Evolutionary conservation across 179 eudicot genomes (phyloP), one percentile per base, ranked within the genome.

Genomic region (Dionaea muscipula): DNA sequence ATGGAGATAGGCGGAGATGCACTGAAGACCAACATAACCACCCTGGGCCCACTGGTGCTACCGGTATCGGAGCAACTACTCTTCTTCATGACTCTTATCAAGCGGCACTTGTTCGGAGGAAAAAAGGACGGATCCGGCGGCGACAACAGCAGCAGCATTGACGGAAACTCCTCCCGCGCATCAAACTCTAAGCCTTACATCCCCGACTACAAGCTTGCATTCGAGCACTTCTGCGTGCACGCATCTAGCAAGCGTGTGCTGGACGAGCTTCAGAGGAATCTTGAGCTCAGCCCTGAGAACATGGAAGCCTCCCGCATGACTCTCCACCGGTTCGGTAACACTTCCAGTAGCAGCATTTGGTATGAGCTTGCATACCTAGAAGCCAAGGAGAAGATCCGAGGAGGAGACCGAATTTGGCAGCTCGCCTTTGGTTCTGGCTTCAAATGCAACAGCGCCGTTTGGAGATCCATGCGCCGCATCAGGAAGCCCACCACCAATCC

Each of bases 291-390:
- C 7, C 91, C 80, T 17, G 59, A 68, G 33, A 87, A 91, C 72
- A 63, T 91, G 69, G 98, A 91, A 56, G 78, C 96, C 0, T 84
- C 94, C 0, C 72, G 96, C 1, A 76, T 74, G 68, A 81, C 98
- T 0, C 55, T 91, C 49, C 81, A 76, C 50, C 81, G 98, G 2
- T 91, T 91, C 55, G 98, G 98, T 0, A 91, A 91, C 75, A 84
- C 88, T 0, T 91, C 98, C 0, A 81, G 93, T 64, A 91, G 98
- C 68, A 87, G 96, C 77, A 84, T 91, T 12, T 91, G 98, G 98
- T 91, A 91, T 35, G 84, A 91, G 59, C 33, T 91, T 62, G 98
- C 98, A 0, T 91, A 84, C 64, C 43, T 91, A 51, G 98, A 91
- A 33, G 94, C 94, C 35, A 87, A 91, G 69, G 88, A 75, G 13